Evolutionary conservation across 1,284 basidiomycete genomes (phyloP), one percentile per base, ranked within the genome.

Genomic region (Ustilago esculenta): DNA sequence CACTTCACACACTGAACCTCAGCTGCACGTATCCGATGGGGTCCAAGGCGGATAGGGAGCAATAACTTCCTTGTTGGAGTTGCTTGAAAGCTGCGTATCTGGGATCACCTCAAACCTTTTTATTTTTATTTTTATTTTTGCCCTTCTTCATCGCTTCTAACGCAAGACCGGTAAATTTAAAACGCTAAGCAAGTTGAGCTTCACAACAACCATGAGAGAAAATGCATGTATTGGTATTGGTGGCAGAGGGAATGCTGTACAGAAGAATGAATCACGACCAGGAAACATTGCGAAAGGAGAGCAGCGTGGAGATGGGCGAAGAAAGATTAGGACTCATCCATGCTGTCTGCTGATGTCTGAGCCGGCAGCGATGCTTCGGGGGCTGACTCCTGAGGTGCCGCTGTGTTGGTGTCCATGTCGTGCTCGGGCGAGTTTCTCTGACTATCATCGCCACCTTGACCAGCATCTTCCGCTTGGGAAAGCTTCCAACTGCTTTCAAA

Each of bases 401-500:
- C 23, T 11, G 36, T 39, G 9, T 47, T 34, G 47, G 25, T 17
- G 11, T 55, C 47, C 43, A 51, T 30, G 2, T 57, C 55, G 12
- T 50, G 45, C 8, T 53, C 56, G 5, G 56, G 46, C 32, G 47
- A 49, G 39, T 29, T 44, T 9, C 35, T 54, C 43, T 51, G 46
- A 36, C 51, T 58, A 5, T 25, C 50, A 21, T 58, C 48, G 11
- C 37, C 32, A 15, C 36, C 35, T 14, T 50, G 48, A 17, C 39
- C 45, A 11, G 29, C 34, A 5, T 41, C 49, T 10, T 48, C 53
- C 15, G 30, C n/a, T 29, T 70, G 56, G 0, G 60, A 44, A 12
- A 70, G 39, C 56, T 65, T 65, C 69, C 84, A 79, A 73, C 84
- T 85, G 60, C 83, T 75, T 64, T 87, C 86, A 55, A 84, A 85